These are phyloP conservation scores for Conticribra guillardii DNA, from an alignment of 108 stramenopile species.

Conservation along the genomic window DNA sequence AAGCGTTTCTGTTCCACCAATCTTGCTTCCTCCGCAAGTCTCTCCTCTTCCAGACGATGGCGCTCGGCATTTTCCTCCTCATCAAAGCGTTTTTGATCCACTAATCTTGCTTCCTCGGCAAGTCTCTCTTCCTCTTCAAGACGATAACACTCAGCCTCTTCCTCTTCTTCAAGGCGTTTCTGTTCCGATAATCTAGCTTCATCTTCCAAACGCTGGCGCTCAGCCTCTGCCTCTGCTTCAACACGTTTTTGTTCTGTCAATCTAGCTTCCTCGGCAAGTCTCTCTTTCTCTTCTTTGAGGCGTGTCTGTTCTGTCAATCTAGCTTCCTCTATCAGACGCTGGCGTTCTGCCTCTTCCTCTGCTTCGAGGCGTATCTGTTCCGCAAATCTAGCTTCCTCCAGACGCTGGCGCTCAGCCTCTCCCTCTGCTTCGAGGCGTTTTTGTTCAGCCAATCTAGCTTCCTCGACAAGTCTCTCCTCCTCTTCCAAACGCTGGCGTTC, in stretches of 20 bases:
- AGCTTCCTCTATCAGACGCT: neutral
- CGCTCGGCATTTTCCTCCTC: neutral
- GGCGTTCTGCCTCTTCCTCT: neutral
- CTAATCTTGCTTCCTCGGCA: constrained; percentile 11
- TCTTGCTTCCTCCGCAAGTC: neutral
- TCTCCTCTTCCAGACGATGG: neutral
- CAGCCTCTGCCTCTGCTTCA: constrained; percentile 13
- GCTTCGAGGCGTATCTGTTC: constrained; percentile 1
- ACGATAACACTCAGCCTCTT: constrained; percentile 10
- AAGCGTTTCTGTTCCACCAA: neutral
- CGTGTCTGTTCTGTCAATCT: too few relatives aligned
- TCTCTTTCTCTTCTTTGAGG: neutral
- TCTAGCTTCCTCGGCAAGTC: constrained; percentile 3
- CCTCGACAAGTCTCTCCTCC: constrained; percentile 2
- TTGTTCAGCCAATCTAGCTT: neutral
- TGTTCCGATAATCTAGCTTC: neutral
- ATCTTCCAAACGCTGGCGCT: neutral
- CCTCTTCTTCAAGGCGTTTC: neutral
- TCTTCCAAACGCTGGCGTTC: constrained; percentile 17
- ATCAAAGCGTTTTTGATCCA: constrained; percentile 9
- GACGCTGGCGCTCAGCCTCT: too few relatives aligned
- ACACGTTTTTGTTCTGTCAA: constrained; percentile 10
- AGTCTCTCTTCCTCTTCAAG: constrained; percentile 2
- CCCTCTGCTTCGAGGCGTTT: neutral
- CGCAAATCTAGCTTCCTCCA: constrained; percentile 11